Conservation (phyloP, 345 rosid genomes). For the Salix viminalis region DNA sequence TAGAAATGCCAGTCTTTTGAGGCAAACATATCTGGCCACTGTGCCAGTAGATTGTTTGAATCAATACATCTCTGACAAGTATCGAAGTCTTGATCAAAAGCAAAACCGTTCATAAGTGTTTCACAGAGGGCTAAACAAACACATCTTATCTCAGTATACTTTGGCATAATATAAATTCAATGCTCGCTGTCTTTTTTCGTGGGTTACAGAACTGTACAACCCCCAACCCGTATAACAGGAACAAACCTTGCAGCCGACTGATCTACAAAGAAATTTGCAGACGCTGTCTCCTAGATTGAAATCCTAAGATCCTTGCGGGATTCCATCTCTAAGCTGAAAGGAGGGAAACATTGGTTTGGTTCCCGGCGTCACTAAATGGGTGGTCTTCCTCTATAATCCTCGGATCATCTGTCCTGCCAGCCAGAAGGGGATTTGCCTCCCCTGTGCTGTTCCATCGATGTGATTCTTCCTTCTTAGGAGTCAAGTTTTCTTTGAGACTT, state of each 20-base stretch:
- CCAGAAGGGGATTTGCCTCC: conserved; percentile 43
- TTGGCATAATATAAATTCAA: background rate
- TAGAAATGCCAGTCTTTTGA: background rate
- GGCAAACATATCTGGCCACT: background rate
- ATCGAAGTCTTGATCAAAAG: background rate
- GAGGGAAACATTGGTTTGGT: conserved; percentile 30
- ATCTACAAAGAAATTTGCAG: background rate
- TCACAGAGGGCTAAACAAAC: background rate
- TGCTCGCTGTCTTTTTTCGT: background rate
- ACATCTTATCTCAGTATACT: background rate
- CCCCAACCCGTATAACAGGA: background rate
- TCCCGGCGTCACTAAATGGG: conserved; percentile 38
- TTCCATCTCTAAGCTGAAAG: conserved; percentile 29
- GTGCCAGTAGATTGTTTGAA: background rate
- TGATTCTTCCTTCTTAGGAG: conserved; percentile 30
- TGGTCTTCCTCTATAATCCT: conserved; percentile 34
- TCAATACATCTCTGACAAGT: background rate
- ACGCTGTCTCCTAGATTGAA: background rate
- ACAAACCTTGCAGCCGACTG: background rate
- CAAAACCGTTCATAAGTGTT: background rate
- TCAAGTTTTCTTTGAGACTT: conserved; percentile 38
- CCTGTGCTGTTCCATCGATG: conserved; percentile 27
- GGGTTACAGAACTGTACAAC: background rate
- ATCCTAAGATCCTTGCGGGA: conserved; percentile 31
- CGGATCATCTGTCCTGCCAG: conserved; percentile 17